Base-by-base conservation (phyloP, 2,329 filamentous ascomycete genomes). In the Neofusicoccum sp. region DNA sequence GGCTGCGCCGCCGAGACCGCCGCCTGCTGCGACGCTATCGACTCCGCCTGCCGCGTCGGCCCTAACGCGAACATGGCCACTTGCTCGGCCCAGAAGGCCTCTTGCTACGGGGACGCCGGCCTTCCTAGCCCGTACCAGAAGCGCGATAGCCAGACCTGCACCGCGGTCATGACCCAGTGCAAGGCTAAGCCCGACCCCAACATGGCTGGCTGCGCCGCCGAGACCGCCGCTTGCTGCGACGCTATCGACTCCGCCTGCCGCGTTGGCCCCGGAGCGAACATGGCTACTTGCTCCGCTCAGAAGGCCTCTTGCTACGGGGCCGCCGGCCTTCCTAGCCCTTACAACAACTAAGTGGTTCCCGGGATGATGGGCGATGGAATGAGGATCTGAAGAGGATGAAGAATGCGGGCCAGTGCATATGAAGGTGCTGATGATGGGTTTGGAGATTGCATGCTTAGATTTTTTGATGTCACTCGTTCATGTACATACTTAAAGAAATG, bases 1-100 rank as follows among this genome's bases (percentile, higher is more conserved):
- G 20, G 6, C 24, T 48, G 44, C 34, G 43, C 57, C 7, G 5
- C n/a, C 26, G 6, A 48, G 14, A 16, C 31, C 9, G 44, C 41
- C 14, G 14, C 4, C 12, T 59, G 43, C 44, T 59, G 57, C 26
- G 45, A 40, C 26, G 33, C 49, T 20, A 14, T 8, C 24, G 57
- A 59, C 57, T n/a, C 4, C 44, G 6, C 30, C 4, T 59, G 57
- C 57, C 44, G 57, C 26, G 34, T 40, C 26, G 44, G 14, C 12
- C 57, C 57, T 6, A 24, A 43, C n/a, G 57, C 57, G 24, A 59
- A 59, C 57, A 59, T 59, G 57, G 44, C 33, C n/a, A 24, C 14
- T 3, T 59, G 57, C 44, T 49, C 44, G 9, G 14, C 33, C 20
- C 14, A 59, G 34, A 59, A 49, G 24, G 8, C 33, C 6, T 11